phyloP scores from a whole-genome alignment of 1,284 basidiomycete species.

The Coriolopsis trogii region DNA sequence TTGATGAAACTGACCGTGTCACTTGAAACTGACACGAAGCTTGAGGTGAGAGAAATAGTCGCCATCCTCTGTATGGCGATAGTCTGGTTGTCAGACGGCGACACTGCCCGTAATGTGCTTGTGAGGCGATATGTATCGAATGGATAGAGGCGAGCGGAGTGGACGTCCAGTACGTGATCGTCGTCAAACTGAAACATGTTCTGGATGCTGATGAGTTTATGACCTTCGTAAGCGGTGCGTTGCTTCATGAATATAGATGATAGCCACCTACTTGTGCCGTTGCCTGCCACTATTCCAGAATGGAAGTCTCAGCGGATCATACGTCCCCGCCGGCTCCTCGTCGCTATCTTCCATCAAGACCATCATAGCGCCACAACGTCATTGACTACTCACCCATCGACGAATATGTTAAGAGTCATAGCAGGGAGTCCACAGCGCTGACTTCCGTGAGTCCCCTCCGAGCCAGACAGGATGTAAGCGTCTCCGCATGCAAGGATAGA shows the following conservation, averaged over 20 bases:
- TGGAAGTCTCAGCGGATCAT: slow-evolving; percentile 51
- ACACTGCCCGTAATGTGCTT: slow-evolving; percentile 46
- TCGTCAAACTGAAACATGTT: slow-evolving; percentile 60
- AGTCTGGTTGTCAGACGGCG: slow-evolving; percentile 38
- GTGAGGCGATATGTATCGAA: slow-evolving; percentile 59
- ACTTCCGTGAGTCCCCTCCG: slow-evolving; percentile 52
- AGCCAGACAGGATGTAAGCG: slow-evolving; percentile 47
- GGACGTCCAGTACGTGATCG: slow-evolving; percentile 60
- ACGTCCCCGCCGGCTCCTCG: slow-evolving; percentile 41
- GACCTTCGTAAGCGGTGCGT: neutral
- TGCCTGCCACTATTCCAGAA: slow-evolving; percentile 41
- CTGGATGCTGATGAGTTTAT: slow-evolving; percentile 45
- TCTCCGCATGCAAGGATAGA: slow-evolving; percentile 57
- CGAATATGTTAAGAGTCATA: slow-evolving; percentile 46
- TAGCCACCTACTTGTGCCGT: slow-evolving; percentile 46
- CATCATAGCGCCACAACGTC: neutral
- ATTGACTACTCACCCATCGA: slow-evolving; percentile 49
- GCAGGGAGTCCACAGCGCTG: slow-evolving; percentile 49
- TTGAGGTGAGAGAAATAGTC: slow-evolving; percentile 49
- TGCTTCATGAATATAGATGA: neutral
- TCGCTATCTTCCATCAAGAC: slow-evolving; percentile 30
- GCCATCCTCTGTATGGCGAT: slow-evolving; percentile 47
- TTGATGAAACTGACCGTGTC: slow-evolving; percentile 45
- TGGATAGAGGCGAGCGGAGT: slow-evolving; percentile 55
- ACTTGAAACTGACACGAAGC: slow-evolving; percentile 46